phyloP scores from a whole-genome alignment of 1,139 yeast species.

The Entelexis sorbosivorans region DNA sequence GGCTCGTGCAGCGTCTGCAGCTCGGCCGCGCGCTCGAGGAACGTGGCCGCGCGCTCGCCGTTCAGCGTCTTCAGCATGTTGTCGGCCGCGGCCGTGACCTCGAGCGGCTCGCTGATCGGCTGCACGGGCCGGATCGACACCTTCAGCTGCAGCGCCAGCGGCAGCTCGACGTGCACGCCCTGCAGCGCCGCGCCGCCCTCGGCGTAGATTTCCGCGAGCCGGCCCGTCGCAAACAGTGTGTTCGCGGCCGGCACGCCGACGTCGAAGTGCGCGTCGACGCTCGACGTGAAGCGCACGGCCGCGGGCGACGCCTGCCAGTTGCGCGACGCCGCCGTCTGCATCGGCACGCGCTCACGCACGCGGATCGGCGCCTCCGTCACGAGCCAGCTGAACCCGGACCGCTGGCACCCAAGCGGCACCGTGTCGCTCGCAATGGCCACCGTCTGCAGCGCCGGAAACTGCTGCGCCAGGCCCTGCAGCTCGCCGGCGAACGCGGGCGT shows the following conservation, averaged over 20 bases:
- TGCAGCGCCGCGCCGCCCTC: constrained; percentile 12
- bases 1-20: constrained; percentile 28
- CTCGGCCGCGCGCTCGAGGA: constrained; percentile 37
- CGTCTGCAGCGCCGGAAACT: constrained; percentile 22
- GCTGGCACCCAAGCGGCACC: constrained; percentile 29
- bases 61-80: constrained; percentile 45
- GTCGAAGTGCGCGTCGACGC: constrained; percentile 8
- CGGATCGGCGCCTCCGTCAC: constrained; percentile 21
- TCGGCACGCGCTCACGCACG: constrained; percentile 22
- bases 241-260: constrained; percentile 29
- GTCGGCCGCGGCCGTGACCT: constrained; percentile 39
- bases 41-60: constrained; percentile 42
- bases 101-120: constrained; percentile 26
- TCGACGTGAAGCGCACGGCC: constrained; percentile 16
- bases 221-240: constrained; percentile 29
- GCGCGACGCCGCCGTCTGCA: constrained; percentile 13
- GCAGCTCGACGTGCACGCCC: constrained; percentile 20
- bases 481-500: constrained; percentile 27
- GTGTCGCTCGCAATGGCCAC: constrained; percentile 29
- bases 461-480: constrained; percentile 16
- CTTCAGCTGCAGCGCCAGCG: constrained; percentile 10
- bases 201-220: constrained; percentile 25
- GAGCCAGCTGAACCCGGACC: constrained; percentile 28
- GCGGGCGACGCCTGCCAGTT: constrained; percentile 27
- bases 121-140: constrained; percentile 22